phyloP scores from a whole-genome alignment of 176 grass and related monocot genomes.

The Oryza australiensis region DNA sequence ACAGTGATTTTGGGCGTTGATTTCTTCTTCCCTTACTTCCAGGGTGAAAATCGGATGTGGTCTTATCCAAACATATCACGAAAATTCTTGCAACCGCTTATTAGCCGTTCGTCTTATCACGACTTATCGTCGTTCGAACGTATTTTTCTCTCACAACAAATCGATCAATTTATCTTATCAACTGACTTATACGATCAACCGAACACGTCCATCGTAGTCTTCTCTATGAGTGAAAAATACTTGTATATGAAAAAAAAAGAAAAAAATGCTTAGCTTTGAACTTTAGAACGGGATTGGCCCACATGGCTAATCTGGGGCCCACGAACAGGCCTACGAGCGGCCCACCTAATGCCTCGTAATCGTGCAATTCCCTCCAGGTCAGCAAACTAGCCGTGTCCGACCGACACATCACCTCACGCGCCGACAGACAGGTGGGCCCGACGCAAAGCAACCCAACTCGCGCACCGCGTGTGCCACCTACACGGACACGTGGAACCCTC shows the following conservation, averaged over 20 bases:
- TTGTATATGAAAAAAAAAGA: too few species aligned
- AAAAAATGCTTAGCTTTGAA: too few species aligned
- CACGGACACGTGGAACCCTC: constrained; percentile 32
- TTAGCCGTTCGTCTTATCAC: too few species aligned
- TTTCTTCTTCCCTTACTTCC: not conserved
- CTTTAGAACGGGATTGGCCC: not conserved
- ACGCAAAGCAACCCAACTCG: not conserved
- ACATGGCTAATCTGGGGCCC: not conserved
- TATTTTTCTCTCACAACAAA: too few species aligned
- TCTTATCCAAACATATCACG: not conserved
- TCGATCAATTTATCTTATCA: too few species aligned
- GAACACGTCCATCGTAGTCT: too few species aligned
- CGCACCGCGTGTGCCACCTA: constrained; percentile 18
- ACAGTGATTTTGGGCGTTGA: not conserved
- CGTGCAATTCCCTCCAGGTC: constrained; percentile 14
- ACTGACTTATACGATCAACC: too few species aligned
- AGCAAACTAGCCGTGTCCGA: constrained; percentile 28
- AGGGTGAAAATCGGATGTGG: not conserved
- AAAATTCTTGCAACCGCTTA: too few species aligned
- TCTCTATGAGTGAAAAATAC: too few species aligned
- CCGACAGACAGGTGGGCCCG: not conserved
- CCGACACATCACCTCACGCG: not conserved
- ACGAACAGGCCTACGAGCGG: not conserved
- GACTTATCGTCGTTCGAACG: too few species aligned
- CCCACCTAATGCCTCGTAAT: not conserved